Evolutionary conservation across 176 grass and related monocot species (phyloP), one percentile per base, ranked within the genome.

Genomic region (Tillandsia leiboldiana): DNA sequence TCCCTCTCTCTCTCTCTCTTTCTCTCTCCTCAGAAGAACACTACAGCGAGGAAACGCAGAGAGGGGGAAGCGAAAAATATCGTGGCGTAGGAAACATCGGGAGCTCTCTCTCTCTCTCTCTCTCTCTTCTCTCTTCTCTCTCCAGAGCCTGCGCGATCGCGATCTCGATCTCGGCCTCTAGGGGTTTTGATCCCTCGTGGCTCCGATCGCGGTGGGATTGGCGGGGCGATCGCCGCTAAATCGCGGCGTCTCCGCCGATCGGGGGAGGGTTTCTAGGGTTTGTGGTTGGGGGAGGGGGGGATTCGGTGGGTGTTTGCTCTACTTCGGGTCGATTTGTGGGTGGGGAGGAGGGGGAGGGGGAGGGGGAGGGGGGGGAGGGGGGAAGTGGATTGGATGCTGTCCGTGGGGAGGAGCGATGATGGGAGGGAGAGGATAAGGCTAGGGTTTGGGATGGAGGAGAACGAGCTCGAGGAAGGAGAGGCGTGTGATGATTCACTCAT

Each of bases 401-500:
- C 86, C 3, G 82, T 85, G 18, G 65, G 86, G 82, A 72, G 75
- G 75, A 75, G 64, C 66, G 74, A 81, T 78, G 82, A 82, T 68
- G 82, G 74, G 78, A 82, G 59, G 15, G 7, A 47, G 67, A 53
- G 53, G 50, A 62, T 70, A 57, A 28, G n/a, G 73, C 42, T 33
- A 50, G 68, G 67, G 47, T 71, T 66, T 17, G 61, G 54, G 63
- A 87, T 83, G 77, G 82, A 77, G 65, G 87, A 90, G 48, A 85
- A 67, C 78, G 91, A 90, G 87, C 84, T 90, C 10, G 87, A 95
- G 75, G 91, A 95, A 77, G 91, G 87, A 61, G 91, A 91, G 69
- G 91, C 87, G 33, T 87, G 61, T 71, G 87, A 74, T 61, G 87
- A 77, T 11, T 68, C 82, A 68, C 83, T 75, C 76, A 68, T 88